A percentile compares a stretch with the other conserved stretches of the same genome.
Conservation (phyloP, 352 stramenopile species). For the Ophiocytium majus region DNA sequence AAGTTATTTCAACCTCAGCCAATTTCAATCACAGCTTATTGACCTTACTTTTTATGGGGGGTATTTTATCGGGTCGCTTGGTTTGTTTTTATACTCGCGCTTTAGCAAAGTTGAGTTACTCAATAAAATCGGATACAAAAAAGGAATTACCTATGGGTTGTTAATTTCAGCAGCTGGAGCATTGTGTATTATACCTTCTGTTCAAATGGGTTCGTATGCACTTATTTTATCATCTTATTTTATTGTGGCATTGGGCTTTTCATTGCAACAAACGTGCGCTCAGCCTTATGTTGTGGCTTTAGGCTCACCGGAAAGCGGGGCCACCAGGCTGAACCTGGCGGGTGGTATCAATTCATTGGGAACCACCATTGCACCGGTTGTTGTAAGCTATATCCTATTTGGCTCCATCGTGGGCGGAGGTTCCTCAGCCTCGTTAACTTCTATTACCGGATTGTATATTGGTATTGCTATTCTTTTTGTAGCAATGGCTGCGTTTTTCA, state of each 20-base stretch:
- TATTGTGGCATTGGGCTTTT: not conserved
- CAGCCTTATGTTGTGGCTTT: not conserved
- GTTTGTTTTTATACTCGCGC: not conserved
- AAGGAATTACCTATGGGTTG: not conserved
- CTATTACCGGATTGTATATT: not conserved
- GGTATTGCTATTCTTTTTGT: not conserved
- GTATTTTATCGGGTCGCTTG: not conserved
- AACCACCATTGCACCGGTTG: not conserved
- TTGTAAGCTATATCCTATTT: constrained; percentile 1
- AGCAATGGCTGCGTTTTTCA: not conserved
- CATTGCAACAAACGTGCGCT: not conserved
- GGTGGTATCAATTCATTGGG: constrained; percentile 2
- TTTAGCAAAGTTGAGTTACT: not conserved
- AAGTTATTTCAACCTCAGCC: not conserved
- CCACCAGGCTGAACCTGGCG: not conserved
- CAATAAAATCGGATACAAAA: constrained; percentile 15
- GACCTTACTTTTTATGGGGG: not conserved
- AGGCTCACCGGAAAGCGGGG: not conserved
- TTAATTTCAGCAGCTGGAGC: not conserved
- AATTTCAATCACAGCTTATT: not conserved
- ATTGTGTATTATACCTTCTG: not conserved
- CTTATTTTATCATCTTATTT: not conserved
- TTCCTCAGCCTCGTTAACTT: not conserved
- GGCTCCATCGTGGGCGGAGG: not conserved
- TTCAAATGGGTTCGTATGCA: not conserved